Evolutionary conservation across 768 basidiomycete species (phyloP).

Genomic region (Termitomyces sp.): DNA sequence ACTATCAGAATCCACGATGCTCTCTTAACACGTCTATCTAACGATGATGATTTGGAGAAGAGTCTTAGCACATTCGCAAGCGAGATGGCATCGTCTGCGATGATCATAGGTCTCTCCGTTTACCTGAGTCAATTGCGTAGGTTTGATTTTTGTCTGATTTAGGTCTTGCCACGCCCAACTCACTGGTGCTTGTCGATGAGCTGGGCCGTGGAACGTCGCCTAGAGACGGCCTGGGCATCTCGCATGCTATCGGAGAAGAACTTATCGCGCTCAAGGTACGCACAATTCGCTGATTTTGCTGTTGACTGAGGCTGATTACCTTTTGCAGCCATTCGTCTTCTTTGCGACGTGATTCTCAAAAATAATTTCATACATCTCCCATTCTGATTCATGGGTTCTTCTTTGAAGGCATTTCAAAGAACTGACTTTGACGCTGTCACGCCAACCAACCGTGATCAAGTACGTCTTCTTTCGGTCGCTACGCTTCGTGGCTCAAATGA

Average conservation of each 20-base stretch:
- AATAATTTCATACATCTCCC: neutral
- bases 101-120: conserved; percentile 68
- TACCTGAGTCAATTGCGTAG: neutral
- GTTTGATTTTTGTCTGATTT: neutral
- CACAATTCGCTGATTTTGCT: neutral
- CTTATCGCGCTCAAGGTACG: conserved; percentile 69
- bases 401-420: conserved; percentile 72
- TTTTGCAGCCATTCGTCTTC: conserved; percentile 71
- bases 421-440: conserved; percentile 69
- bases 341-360: conserved; percentile 72
- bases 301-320: neutral
- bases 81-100: conserved; percentile 90
- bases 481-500: neutral
- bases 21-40: conserved; percentile 83
- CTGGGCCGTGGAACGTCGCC: conserved; percentile 91
- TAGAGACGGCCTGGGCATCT: conserved; percentile 75
- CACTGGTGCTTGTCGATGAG: conserved; percentile 89
- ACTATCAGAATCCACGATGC: conserved; percentile 69
- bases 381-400: neutral
- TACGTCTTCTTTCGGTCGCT: conserved; percentile 24
- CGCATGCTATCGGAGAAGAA: conserved; percentile 80
- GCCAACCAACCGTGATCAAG: conserved; percentile 80
- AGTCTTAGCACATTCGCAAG: conserved; percentile 91
- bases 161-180: conserved; percentile 69
- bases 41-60: conserved; percentile 91